A percentile compares a stretch with the other conserved stretches of the same genome.
phyloP scores from a whole-genome alignment of 2,329 filamentous ascomycete genomes.

The Blumeria graminis region DNA sequence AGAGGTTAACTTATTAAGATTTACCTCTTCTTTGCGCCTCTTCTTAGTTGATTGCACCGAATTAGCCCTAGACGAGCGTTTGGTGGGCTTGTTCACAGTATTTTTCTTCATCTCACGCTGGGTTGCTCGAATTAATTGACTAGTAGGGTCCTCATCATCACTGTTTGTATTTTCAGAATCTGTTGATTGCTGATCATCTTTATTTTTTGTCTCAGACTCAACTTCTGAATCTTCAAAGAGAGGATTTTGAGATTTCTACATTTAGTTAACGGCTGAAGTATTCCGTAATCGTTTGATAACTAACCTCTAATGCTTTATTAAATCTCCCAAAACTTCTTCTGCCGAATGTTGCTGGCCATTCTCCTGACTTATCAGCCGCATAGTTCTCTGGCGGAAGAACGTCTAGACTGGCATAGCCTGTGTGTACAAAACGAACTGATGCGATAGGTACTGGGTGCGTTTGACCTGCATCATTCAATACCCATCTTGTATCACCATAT shows the following conservation, averaged over 20 bases:
- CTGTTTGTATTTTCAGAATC: slow-evolving; percentile 11
- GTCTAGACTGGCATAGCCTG: slow-evolving; percentile 29
- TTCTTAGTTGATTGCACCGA: slow-evolving; percentile 29
- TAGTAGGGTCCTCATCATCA: slow-evolving; percentile 19
- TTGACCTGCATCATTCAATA: slow-evolving; percentile 30
- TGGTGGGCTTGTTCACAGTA: slow-evolving; percentile 21
- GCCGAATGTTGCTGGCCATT: slow-evolving; percentile 16
- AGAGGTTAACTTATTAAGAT: slow-evolving; percentile 35
- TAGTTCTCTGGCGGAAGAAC: slow-evolving; percentile 5
- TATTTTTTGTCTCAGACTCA: slow-evolving; percentile 15
- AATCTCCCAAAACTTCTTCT: slow-evolving; percentile 27
- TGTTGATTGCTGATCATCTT: slow-evolving; percentile 12
- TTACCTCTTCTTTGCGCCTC: slow-evolving; percentile 40
- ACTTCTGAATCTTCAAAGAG: slow-evolving; percentile 13
- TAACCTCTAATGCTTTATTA: slow-evolving; percentile 17
- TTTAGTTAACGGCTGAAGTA: neutral
- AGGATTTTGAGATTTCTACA: slow-evolving; percentile 18
- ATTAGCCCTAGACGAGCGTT: slow-evolving; percentile 23
- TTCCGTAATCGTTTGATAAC: neutral
- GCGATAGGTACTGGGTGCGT: slow-evolving; percentile 13
- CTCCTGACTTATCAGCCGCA: slow-evolving; percentile 12
- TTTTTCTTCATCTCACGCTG: slow-evolving; percentile 19
- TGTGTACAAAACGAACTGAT: slow-evolving; percentile 33
- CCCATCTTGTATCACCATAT: slow-evolving; percentile 52
- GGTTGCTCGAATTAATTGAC: slow-evolving; percentile 20